Base-by-base conservation (phyloP, 371 early-diverging fungal species). In the Chytridium lagenaria region DNA sequence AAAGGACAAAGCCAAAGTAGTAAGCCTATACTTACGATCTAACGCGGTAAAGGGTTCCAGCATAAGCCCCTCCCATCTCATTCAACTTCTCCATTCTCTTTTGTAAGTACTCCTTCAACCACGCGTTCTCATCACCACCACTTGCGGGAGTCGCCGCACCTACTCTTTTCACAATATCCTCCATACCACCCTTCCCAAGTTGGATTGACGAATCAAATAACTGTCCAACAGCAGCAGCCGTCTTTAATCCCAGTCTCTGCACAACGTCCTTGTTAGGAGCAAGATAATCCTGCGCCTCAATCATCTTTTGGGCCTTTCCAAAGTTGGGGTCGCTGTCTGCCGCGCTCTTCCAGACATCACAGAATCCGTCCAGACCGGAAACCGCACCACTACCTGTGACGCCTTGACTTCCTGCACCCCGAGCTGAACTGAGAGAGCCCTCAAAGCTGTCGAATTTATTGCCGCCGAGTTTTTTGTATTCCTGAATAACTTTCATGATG, bases 91-190 rank as follows among this genome's bases (percentile, higher is more conserved):
- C 38, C 34, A 28, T 16, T 30, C 69, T 2, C 22, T 15, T 19
- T 15, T 68, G n/a, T 34, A 68, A 36, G 23, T 30, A 55, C 36
- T n/a, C 69, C 38, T 23, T 28, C 22, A 68, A 19, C 31, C 23
- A 70, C n/a, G 57, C 44, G 5, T 22, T 28, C 70, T 70, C 70
- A 38, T 70, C 49, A 2, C 59, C 70, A n/a, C 70, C 70, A 33
- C 31, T 28, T n/a, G 70, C 37, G 15, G 59, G 23, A 33, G 34
- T 28, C 16, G 30, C 59, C 3, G 74, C 52, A 5, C 22, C 33
- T 7, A 34, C 70, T 15, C 15, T 40, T 5, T n/a, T 7, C 26
- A 49, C 70, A 59, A 70, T 59, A 1, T 57, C 10, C 44, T 57
- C 3, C n/a, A 31, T 44, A 1, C 70, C 70, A 10, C 59, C 40